Base-by-base conservation (phyloP, 257 asterid species). In the Thymus quinquecostatus region DNA sequence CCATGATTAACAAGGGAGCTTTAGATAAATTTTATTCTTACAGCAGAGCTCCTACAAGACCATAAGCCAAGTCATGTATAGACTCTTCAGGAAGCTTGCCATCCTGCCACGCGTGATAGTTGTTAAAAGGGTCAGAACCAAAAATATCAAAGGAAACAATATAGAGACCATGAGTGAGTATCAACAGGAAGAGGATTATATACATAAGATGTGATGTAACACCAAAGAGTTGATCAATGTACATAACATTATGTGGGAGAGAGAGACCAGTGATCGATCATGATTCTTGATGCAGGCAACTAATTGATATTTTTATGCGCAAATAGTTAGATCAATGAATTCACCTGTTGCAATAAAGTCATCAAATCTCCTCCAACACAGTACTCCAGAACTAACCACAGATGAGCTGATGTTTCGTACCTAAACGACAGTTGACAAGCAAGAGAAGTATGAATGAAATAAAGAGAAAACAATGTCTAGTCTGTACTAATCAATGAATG, bases 361-460 rank as follows among this genome's bases (percentile, higher is more conserved):
- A 95, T 69, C 61, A 95, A 89, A 86, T 95, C 94, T 82, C 99
- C 99, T 78, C 99, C 98, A 53, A 92, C 99, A 78, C 99, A 95
- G 70, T 95, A 95, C 83, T 95, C 98, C 82, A 95, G 82, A 75
- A 95, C 98, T 81, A 95, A 79, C 99, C 99, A 95, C 82, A 95
- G 62, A 82, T 95, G 99, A 67, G 99, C 99, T 68, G 98, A 87
- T 55, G 99, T 95, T 85, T 95, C 99, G 54, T 95, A 95, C 99
- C 99, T 95, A 64, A 61, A 57, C 64, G 33, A 79, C 77, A 79
- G 68, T 65, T 74, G 33, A 65, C 50, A 51, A 61, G 4, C 66
- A 68, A 75, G 66, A 49, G 10, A 57, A 77, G 34, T 64, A 56
- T 55, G 55, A 50, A 8, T 30, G 64, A n/a, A 34, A 32, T 58